Conservation (phyloP, 495 filamentous ascomycete genomes). For the Tuber microsphaerosporum region DNA sequence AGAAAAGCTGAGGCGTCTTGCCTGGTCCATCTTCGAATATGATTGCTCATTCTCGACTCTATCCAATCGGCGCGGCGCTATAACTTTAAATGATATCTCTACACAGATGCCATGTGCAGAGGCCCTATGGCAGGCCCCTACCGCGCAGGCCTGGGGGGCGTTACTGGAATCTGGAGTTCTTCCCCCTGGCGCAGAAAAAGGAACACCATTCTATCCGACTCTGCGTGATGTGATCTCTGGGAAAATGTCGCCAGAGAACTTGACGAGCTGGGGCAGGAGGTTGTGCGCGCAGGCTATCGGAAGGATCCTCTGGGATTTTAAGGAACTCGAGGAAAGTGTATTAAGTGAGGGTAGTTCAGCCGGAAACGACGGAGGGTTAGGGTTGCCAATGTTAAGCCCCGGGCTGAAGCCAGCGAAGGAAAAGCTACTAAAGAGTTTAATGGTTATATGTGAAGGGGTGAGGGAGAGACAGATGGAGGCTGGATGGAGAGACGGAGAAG, state of each 20-base stretch:
- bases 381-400: constrained; percentile 34
- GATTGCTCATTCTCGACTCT: constrained; percentile 42
- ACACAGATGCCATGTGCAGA: constrained; percentile 40
- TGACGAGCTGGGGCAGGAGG: constrained; percentile 41
- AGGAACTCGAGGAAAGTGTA: constrained; percentile 41
- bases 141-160: constrained; percentile 37
- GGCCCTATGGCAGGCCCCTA: constrained; percentile 40
- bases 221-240: constrained; percentile 38
- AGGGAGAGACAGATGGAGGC: constrained; percentile 24
- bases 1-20: constrained; percentile 39
- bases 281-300: constrained; percentile 42
- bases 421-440: constrained; percentile 27
- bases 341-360: constrained; percentile 26
- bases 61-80: constrained; percentile 41
- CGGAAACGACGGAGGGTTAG: constrained; percentile 24
- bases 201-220: constrained; percentile 36
- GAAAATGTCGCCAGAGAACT: constrained; percentile 26
- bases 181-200: constrained; percentile 18
- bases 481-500: constrained; percentile 28
- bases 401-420: constrained; percentile 40
- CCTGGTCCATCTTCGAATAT: constrained; percentile 43
- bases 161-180: constrained; percentile 26
- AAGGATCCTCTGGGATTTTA: constrained; percentile 43
- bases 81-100: constrained; percentile 42
- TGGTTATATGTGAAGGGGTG: constrained; percentile 33